phyloP scores from a whole-genome alignment of 306 rosid genomes.

The Prunus mira region DNA sequence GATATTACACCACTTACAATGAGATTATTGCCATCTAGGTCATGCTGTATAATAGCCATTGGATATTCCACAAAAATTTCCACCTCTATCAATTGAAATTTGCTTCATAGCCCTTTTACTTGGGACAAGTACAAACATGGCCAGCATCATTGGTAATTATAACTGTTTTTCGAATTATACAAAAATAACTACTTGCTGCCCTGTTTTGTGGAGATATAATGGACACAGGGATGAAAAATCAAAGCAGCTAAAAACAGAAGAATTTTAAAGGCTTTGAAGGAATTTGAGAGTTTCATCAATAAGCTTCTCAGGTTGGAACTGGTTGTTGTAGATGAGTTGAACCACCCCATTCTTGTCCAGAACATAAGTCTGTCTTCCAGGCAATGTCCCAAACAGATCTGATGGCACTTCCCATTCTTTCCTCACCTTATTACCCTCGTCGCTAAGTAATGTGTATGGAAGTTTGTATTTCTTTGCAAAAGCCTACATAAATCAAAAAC shows the following conservation, averaged over 20 bases:
- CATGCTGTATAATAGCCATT: too few species aligned
- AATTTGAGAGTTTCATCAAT: slow-evolving; percentile 89
- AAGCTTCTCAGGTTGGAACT: slow-evolving; percentile 98
- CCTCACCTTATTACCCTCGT: slow-evolving; percentile 86
- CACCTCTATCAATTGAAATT: not conserved
- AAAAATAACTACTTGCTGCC: slow-evolving; percentile 21
- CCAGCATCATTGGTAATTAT: slow-evolving; percentile 29
- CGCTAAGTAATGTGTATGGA: slow-evolving; percentile 84
- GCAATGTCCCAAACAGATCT: slow-evolving; percentile 95
- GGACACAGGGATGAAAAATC: slow-evolving; percentile 3
- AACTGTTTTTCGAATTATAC: slow-evolving; percentile 11
- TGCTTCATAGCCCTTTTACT: slow-evolving; percentile 4
- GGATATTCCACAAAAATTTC: too few species aligned
- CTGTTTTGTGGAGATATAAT: slow-evolving; percentile 10
- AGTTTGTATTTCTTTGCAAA: slow-evolving; percentile 86
- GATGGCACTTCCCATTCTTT: slow-evolving; percentile 93
- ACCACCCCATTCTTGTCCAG: slow-evolving; percentile 90
- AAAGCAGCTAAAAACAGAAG: not conserved
- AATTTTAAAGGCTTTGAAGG: slow-evolving; percentile 62
- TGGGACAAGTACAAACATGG: slow-evolving; percentile 27
- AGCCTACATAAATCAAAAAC: slow-evolving; percentile 45
- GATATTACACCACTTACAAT: too few species aligned
- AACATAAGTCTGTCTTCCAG: slow-evolving; percentile 96
- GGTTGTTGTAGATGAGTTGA: slow-evolving; percentile 92
- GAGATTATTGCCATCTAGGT: not conserved